A percentile compares a stretch with the other conserved stretches of the same genome.
Conservation (phyloP, 768 basidiomycete species). For the Boletellus ananas region DNA sequence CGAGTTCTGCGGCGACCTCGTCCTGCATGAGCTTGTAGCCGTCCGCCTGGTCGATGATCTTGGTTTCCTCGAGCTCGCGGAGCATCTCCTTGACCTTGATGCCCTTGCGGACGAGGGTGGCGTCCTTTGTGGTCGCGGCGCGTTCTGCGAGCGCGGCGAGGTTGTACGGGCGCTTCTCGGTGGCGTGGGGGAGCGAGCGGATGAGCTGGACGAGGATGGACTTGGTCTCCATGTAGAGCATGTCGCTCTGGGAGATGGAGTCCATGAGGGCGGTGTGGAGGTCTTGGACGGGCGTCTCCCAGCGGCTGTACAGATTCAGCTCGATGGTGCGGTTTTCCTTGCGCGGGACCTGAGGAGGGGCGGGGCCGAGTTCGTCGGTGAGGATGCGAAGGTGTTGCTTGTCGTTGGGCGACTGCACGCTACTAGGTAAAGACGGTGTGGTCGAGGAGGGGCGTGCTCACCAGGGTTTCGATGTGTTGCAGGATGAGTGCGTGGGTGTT, state of each 20-base stretch:
- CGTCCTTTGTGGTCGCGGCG: constrained; percentile 97
- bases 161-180: constrained; percentile 86
- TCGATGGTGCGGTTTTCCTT: constrained; percentile 97
- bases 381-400: constrained; percentile 96
- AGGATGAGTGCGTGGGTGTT: constrained; percentile 95
- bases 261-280: constrained; percentile 96
- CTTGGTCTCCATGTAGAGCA: constrained; percentile 99
- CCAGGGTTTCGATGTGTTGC: constrained; percentile 93
- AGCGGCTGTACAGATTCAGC: constrained; percentile 89
- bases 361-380: constrained; percentile 91
- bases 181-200: constrained; percentile 83
- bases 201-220: constrained; percentile 98
- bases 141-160: constrained; percentile 86
- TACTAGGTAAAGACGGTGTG: background rate
- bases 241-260: constrained; percentile 94
- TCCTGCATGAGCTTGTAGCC: constrained; percentile 96
- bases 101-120: constrained; percentile 89
- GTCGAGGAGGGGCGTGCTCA: constrained; percentile 38
- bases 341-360: constrained; percentile 92
- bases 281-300: constrained; percentile 99
- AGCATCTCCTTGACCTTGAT: constrained; percentile 99
- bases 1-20: constrained; percentile 92
- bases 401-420: constrained; percentile 84
- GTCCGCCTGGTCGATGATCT: constrained; percentile 77
- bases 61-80: constrained; percentile 87